phyloP scores from a whole-genome alignment of 192 early-diverging fungal genomes.

The Coemansia sp. region DNA sequence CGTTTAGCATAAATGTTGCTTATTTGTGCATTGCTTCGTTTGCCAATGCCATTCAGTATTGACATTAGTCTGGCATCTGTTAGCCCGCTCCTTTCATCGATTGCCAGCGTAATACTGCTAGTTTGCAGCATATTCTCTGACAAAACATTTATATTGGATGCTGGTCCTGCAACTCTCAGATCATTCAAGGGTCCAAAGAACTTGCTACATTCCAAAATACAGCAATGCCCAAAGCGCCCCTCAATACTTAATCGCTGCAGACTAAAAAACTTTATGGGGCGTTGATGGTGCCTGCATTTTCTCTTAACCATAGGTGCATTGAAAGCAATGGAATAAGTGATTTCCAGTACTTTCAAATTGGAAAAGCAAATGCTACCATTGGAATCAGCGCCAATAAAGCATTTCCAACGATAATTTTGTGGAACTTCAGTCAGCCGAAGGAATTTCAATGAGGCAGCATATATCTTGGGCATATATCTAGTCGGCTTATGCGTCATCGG shows the following conservation, averaged over 20 bases:
- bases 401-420: neutral
- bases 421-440: slow-evolving; percentile 1
- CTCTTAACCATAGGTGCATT: neutral
- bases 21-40: neutral
- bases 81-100: neutral
- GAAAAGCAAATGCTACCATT: neutral
- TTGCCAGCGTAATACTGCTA: neutral
- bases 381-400: neutral
- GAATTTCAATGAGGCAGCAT: slow-evolving; percentile 6
- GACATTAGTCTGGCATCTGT: neutral
- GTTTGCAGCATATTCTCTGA: neutral
- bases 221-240: neutral
- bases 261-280: neutral
- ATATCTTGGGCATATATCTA: neutral
- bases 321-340: neutral
- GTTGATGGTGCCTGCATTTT: neutral
- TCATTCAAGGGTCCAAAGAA: neutral
- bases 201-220: slow-evolving; percentile 3
- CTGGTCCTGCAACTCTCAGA: neutral
- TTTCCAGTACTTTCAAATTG: neutral
- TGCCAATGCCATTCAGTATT: neutral
- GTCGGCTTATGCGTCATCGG: neutral
- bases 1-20: neutral
- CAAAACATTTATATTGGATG: neutral
- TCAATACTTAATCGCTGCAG: neutral